Percentiles rank a stretch among this genome's conserved stretches.
These are phyloP conservation scores for Porphyrellus cyaneotinctus DNA, from an alignment of 768 basidiomycete species.

Conservation along the genomic window DNA sequence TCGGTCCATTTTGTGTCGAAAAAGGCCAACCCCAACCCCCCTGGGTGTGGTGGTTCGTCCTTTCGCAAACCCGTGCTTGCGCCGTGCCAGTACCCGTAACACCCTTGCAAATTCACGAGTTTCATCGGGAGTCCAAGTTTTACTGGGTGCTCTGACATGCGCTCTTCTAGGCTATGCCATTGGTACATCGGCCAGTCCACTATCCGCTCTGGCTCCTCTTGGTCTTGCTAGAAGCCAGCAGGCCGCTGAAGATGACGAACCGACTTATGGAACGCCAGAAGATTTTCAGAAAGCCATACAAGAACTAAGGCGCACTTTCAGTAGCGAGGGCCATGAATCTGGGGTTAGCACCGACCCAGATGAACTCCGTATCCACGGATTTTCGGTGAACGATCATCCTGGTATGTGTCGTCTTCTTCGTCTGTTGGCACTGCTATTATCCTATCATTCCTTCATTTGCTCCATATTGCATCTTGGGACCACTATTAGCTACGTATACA, in stretches of 20 bases:
- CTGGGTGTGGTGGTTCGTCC: neutral
- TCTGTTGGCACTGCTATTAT: neutral
- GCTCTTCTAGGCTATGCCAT: constrained; percentile 20
- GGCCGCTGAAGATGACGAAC: constrained; percentile 10
- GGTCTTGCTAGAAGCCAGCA: neutral
- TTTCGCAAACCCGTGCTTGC: neutral
- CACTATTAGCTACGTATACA: neutral
- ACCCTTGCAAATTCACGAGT: neutral
- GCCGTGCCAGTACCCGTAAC: constrained; percentile 9
- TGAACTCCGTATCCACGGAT: constrained; percentile 52
- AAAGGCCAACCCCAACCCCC: neutral
- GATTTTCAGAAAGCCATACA: constrained; percentile 53
- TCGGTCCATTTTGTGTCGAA: constrained; percentile 1
- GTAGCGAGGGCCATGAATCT: neutral
- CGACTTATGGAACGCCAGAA: constrained; percentile 45
- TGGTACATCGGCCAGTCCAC: constrained; percentile 8
- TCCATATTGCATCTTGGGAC: neutral
- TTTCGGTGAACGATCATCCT: constrained; percentile 48
- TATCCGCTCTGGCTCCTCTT: constrained; percentile 6
- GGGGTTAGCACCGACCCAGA: constrained; percentile 48
- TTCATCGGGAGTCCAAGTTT: neutral
- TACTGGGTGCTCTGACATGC: constrained; percentile 19
- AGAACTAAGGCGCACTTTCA: constrained; percentile 43
- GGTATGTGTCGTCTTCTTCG: constrained; percentile 33
- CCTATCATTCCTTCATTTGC: neutral